phyloP scores from a whole-genome alignment of 148 eudicot genomes.

The Rhododendron ovatum region DNA sequence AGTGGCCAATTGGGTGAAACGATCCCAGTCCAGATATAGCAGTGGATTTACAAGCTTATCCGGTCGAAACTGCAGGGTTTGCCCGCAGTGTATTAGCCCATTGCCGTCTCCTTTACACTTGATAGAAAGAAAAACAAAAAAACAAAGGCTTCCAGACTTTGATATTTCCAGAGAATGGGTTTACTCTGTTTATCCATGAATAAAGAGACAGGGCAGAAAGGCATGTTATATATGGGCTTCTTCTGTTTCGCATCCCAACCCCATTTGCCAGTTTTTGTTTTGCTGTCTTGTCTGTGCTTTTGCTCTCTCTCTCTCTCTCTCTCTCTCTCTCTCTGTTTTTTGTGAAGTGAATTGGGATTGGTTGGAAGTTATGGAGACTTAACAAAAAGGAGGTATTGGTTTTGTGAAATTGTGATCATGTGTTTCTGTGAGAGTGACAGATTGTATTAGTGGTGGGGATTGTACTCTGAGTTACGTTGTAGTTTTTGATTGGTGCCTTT shows the following conservation, averaged over 20 bases:
- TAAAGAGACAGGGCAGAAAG: constrained; percentile 21
- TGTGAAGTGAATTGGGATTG: not conserved
- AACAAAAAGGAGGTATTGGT: not conserved
- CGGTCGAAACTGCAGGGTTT: constrained; percentile 30
- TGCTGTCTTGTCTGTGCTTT: not conserved
- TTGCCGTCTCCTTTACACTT: constrained; percentile 17
- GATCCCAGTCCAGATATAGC: constrained; percentile 19
- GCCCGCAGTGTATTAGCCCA: constrained; percentile 17
- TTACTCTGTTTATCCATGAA: constrained; percentile 22
- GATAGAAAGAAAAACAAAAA: not conserved
- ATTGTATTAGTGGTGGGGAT: not conserved
- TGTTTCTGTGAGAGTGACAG: constrained; percentile 9
- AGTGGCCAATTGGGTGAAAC: constrained; percentile 34
- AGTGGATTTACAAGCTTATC: constrained; percentile 18
- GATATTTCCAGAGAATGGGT: not conserved
- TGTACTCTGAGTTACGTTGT: constrained; percentile 9
- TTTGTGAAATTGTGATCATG: not conserved
- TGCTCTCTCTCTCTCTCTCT: not conserved
- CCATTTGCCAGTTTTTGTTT: not conserved
- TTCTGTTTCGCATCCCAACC: not conserved
- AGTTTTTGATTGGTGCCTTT: constrained; percentile 8
- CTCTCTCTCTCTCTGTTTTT: not conserved
- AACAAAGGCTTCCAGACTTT: not conserved
- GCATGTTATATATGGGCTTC: constrained; percentile 4
- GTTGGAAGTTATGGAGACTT: not conserved